Evolutionary conservation across 257 asterid genomes (phyloP), one percentile per base, ranked within the genome.

Genomic region (Voacanga thouarsii): DNA sequence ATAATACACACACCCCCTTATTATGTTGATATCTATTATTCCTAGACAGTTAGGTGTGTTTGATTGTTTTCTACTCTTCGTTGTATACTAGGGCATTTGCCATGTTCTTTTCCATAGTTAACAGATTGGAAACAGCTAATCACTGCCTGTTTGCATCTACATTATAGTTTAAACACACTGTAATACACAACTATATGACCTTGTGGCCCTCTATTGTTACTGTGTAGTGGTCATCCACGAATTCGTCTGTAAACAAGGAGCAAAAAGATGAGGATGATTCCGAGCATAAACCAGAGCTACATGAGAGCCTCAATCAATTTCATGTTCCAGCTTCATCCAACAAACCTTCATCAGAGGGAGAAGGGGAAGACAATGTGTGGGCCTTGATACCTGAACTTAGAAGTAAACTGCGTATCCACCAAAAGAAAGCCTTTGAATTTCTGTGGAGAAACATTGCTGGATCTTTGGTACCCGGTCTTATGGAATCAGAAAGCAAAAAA

Each of bases 381-480:
- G 87, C 94, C 11, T 79, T 96, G 82, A 96, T 96, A 71, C 99
- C 99, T 1, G 96, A 89, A 3, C 98, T 93, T 55, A 79, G 88
- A 78, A 82, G 84, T 47, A 92, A 93, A 64, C 69, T 95, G 14
- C 91, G 94, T 45, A 63, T 56, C 78, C 99, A 94, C 85, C 99
- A 94, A 76, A 90, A 72, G 85, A 87, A 80, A 72, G 99, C 99
- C 7, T 96, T 93, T 71, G 97, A 96, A 77, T 96, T 96, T 78
- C 94, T 96, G 2, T 96, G 99, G 99, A 83, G 91, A 65, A 96
- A 96, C 78, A 90, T 93, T 12, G 99, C 99, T 8, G 99, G 99
- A 33, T 92, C 98, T 4, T 74, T 89, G 71, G 84, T 57, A 45
- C 99, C 99, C 3, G 82, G 92, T 12, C 87, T 84, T 26, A 96